These are phyloP conservation scores for Penicillium sp. DNA, from an alignment of 2,329 filamentous ascomycete species.

Conservation along the genomic window DNA sequence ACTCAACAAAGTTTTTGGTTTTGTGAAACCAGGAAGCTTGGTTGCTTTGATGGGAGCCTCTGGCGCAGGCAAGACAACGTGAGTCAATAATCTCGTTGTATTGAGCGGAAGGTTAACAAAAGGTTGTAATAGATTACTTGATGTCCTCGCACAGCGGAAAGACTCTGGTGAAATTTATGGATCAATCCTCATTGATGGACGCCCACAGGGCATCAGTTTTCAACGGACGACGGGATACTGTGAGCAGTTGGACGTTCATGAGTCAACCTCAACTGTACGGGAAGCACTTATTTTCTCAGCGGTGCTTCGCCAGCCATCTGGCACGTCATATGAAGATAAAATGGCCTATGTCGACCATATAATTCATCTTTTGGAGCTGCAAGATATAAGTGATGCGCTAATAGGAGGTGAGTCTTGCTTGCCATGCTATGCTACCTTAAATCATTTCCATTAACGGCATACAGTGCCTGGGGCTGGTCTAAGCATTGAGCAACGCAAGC, in stretches of 20 bases:
- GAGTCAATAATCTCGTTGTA: conserved; percentile 3
- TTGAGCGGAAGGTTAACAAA: not conserved
- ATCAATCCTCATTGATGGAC: conserved; percentile 49
- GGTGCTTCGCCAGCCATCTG: conserved; percentile 61
- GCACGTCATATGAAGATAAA: conserved; percentile 62
- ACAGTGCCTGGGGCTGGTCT: conserved; percentile 58
- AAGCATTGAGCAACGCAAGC: conserved; percentile 68
- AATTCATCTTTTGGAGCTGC: conserved; percentile 67
- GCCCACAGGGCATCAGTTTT: conserved; percentile 49
- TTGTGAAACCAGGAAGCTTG: conserved; percentile 73
- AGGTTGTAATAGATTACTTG: conserved; percentile 39
- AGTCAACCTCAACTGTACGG: conserved; percentile 65
- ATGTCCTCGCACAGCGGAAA: conserved; percentile 49
- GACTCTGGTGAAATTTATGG: conserved; percentile 48
- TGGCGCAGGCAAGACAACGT: conserved; percentile 64
- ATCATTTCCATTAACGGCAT: conserved; percentile 10
- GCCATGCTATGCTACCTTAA: not conserved
- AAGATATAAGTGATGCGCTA: conserved; percentile 64
- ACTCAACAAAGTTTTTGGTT: conserved; percentile 67
- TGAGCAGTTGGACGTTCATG: conserved; percentile 69
- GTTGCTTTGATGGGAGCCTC: conserved; percentile 83
- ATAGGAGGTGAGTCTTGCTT: conserved; percentile 58
- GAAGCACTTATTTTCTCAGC: conserved; percentile 69
- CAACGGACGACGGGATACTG: conserved; percentile 57
- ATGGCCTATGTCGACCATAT: conserved; percentile 68